Conservation (phyloP, 2,329 filamentous ascomycete species). For the Penicillium sclerotigenum region DNA sequence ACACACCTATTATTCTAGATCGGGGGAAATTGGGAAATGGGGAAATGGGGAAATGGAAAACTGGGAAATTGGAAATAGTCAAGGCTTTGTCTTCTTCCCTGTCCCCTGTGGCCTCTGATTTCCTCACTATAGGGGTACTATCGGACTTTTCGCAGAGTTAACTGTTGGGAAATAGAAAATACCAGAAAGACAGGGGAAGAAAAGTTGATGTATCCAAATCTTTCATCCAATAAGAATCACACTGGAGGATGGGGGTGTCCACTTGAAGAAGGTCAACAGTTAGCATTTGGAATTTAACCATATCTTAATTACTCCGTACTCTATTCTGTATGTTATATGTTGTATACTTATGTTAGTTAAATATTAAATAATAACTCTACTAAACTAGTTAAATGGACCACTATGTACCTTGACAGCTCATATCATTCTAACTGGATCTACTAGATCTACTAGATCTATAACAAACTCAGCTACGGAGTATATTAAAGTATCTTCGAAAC, state of each 20-base stretch:
- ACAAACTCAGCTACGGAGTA: neutral
- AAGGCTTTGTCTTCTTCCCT: neutral
- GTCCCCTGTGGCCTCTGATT: neutral
- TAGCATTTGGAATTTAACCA: too few relatives aligned
- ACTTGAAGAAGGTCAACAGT: neutral
- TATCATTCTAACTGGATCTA: neutral
- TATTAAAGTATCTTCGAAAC: neutral
- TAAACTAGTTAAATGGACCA: neutral
- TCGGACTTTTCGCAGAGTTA: neutral
- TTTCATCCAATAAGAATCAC: neutral
- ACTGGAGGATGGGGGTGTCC: neutral
- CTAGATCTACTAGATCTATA: too few relatives aligned
- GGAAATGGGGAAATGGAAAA: neutral
- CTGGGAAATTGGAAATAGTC: neutral
- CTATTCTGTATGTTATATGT: too few relatives aligned
- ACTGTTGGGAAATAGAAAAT: neutral
- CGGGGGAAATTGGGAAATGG: neutral
- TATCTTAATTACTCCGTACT: too few relatives aligned
- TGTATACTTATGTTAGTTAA: too few relatives aligned
- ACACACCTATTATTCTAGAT: neutral
- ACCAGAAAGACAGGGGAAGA: neutral
- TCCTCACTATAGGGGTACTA: neutral
- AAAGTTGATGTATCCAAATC: constrained; percentile 4
- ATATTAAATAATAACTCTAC: neutral
- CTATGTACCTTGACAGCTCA: neutral